Percentiles rank a stretch among this genome's conserved stretches.
Evolutionary conservation across 495 filamentous ascomycete species (phyloP).

Genomic region (Trichocladium uniseriatum): DNA sequence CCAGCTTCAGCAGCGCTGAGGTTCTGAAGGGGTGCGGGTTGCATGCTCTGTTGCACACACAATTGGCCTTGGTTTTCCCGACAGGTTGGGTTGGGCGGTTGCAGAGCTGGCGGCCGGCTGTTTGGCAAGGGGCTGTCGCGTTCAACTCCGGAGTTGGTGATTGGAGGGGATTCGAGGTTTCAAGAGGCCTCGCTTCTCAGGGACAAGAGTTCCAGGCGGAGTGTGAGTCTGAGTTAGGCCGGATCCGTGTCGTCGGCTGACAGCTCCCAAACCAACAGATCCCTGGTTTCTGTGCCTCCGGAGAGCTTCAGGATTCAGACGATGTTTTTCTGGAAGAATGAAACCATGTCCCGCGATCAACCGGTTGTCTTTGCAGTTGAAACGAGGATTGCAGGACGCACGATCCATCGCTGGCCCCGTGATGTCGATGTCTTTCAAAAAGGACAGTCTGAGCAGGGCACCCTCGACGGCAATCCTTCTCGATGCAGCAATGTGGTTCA

Average conservation of each 20-base stretch:
- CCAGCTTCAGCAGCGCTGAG: neutral
- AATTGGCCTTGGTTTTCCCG: slow-evolving; percentile 1
- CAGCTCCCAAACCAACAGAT: too few species aligned
- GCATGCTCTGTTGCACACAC: neutral
- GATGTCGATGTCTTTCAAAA: neutral
- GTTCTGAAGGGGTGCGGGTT: neutral
- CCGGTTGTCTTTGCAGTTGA: neutral
- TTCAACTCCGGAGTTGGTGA: too few species aligned
- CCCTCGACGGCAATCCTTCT: neutral
- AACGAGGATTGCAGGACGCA: neutral
- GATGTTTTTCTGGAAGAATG: too few species aligned
- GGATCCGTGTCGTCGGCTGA: too few species aligned
- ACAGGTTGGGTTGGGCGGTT: slow-evolving; percentile 7
- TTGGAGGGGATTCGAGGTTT: neutral
- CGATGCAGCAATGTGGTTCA: neutral
- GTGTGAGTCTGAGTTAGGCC: too few species aligned
- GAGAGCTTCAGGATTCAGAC: too few species aligned
- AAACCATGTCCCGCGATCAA: neutral
- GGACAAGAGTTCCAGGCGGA: too few species aligned
- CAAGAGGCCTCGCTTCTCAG: too few species aligned
- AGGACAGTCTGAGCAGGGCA: neutral
- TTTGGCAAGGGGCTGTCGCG: too few species aligned
- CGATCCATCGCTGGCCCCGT: neutral
- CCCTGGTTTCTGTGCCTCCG: too few species aligned
- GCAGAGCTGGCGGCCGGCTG: slow-evolving; percentile 7